Conservation (phyloP, 805 yeast genomes). For the Scheffersomyces stipitis region DNA sequence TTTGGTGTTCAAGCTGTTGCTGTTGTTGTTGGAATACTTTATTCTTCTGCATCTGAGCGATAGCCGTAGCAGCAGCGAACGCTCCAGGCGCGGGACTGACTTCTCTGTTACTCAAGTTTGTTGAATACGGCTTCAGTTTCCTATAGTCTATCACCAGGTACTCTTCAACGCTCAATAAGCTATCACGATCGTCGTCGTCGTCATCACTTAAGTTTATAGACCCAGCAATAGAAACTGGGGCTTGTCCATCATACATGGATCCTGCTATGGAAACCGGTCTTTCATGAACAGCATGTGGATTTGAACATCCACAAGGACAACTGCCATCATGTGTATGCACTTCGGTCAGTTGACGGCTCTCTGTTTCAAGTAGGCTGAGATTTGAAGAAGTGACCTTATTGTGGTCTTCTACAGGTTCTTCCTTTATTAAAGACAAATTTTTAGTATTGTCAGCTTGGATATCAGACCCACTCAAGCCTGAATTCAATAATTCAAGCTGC, state of each 20-base stretch:
- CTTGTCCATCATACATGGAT: slow-evolving; percentile 45
- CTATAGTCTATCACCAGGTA: not conserved
- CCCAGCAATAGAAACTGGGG: slow-evolving; percentile 29
- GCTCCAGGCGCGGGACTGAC: slow-evolving; percentile 75
- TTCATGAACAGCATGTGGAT: slow-evolving; percentile 57
- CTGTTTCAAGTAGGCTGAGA: slow-evolving; percentile 4
- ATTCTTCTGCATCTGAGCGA: slow-evolving; percentile 52
- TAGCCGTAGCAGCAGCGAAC: slow-evolving; percentile 60
- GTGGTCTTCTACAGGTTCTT: not conserved
- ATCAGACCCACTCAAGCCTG: not conserved
- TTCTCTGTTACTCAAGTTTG: slow-evolving; percentile 30
- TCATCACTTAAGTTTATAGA: slow-evolving; percentile 50
- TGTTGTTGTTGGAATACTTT: slow-evolving; percentile 18
- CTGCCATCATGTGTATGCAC: slow-evolving; percentile 35
- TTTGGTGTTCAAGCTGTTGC: slow-evolving; percentile 21
- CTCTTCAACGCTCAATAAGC: slow-evolving; percentile 31
- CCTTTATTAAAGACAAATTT: not conserved
- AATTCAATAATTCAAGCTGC: slow-evolving; percentile 44
- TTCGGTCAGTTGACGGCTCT: slow-evolving; percentile 15
- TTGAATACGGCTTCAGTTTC: not conserved
- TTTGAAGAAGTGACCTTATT: slow-evolving; percentile 8
- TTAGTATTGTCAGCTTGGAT: too few relatives aligned
- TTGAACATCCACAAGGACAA: slow-evolving; percentile 61
- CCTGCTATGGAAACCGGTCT: slow-evolving; percentile 69
- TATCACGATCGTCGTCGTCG: slow-evolving; percentile 27